Evolutionary conservation across 345 rosid genomes (phyloP).

Genomic region (Fremontodendron californicum): DNA sequence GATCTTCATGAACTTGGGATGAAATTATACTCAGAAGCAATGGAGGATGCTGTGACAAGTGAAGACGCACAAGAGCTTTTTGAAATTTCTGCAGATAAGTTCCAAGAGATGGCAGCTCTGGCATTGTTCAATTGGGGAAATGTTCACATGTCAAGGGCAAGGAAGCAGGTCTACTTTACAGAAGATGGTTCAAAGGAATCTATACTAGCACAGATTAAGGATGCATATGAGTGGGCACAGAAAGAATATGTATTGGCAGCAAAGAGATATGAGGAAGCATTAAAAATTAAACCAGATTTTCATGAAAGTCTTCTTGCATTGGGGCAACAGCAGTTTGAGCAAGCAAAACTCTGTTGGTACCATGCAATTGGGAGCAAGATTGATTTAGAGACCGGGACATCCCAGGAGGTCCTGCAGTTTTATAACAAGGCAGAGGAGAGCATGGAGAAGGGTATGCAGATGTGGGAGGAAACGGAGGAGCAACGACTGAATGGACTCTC

Average conservation of each 20-base stretch:
- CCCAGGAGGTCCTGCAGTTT: slow-evolving; percentile 71
- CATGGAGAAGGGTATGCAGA: slow-evolving; percentile 94
- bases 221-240: slow-evolving; percentile 69
- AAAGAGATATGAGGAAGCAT: slow-evolving; percentile 68
- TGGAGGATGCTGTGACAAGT: slow-evolving; percentile 81
- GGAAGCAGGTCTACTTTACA: slow-evolving; percentile 58
- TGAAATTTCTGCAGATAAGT: slow-evolving; percentile 77
- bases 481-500: slow-evolving; percentile 84
- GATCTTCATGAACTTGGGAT: slow-evolving; percentile 91
- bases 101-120: slow-evolving; percentile 94
- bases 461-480: slow-evolving; percentile 96
- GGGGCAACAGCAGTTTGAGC: slow-evolving; percentile 93
- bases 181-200: slow-evolving; percentile 68
- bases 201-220: slow-evolving; percentile 45
- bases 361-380: slow-evolving; percentile 65
- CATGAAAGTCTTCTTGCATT: slow-evolving; percentile 88
- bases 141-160: slow-evolving; percentile 82
- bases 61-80: slow-evolving; percentile 87
- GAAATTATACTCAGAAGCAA: slow-evolving; percentile 89
- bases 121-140: slow-evolving; percentile 97
- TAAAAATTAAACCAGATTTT: slow-evolving; percentile 77
- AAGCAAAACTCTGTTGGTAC: slow-evolving; percentile 92
- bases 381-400: slow-evolving; percentile 54
- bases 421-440: slow-evolving; percentile 96
- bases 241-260: slow-evolving; percentile 72